Evolutionary conservation across 306 rosid genomes (phyloP).

Genomic region (peach (Prunus persica)): Prunus_persica_NCBIv2 NC_034013.1:10654001-10654500

Average conservation of each 20-base stretch:
- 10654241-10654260: neutral
- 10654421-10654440: too few species aligned
- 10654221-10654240: neutral
- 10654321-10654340: neutral
- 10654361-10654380: too few species aligned
- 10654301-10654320: neutral
- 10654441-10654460: too few species aligned
- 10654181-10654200: neutral
- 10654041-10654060: constrained; percentile 36
- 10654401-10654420: too few species aligned
- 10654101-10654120: neutral
- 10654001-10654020: constrained; percentile 56
- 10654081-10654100: constrained; percentile 16
- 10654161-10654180: neutral
- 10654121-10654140: neutral
- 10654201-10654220: neutral
- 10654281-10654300: neutral
- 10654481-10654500: too few species aligned
- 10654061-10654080: constrained; percentile 40
- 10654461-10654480: too few species aligned
- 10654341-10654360: neutral
- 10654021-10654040: constrained; percentile 60
- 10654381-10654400: too few species aligned
- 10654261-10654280: neutral
- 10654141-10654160: neutral